Evolutionary conservation across 1,284 basidiomycete genomes (phyloP).

Genomic region (Porodaedalea pini): DNA sequence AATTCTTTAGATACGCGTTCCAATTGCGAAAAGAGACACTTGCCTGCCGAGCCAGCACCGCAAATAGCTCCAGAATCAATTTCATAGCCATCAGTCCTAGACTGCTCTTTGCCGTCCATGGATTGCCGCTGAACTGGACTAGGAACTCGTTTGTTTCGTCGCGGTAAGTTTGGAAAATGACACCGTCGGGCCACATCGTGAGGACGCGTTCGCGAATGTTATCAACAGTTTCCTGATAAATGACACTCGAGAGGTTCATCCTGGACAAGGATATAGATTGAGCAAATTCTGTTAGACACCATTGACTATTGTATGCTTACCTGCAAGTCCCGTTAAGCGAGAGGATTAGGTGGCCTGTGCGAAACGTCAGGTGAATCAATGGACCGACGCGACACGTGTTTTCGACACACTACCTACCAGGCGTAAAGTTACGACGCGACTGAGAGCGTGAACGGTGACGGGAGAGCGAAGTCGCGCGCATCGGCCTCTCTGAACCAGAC

Average conservation of each 20-base stretch:
- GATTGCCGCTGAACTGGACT: conserved; percentile 41
- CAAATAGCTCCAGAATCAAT: conserved; percentile 41
- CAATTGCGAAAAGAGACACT: conserved; percentile 20
- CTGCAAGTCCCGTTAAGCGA: conserved; percentile 13
- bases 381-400: background rate
- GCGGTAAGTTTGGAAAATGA: conserved; percentile 29
- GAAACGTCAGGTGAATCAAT: background rate
- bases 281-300: background rate
- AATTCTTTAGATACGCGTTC: conserved; percentile 5
- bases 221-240: conserved; percentile 34
- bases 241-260: conserved; percentile 40
- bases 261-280: conserved; percentile 29
- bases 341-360: conserved; percentile 14
- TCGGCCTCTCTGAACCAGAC: conserved; percentile 31
- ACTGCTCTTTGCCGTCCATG: conserved; percentile 41
- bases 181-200: conserved; percentile 46
- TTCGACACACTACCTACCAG: conserved; percentile 26
- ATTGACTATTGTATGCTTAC: background rate
- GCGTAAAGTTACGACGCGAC: conserved; percentile 32
- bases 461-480: conserved; percentile 25
- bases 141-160: conserved; percentile 35
- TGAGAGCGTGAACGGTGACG: conserved; percentile 32
- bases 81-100: conserved; percentile 41
- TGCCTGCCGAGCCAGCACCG: conserved; percentile 36
- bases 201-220: conserved; percentile 41